Evolutionary conservation across 257 asterid genomes (phyloP).

Genomic region (Linderniella brevidens): DNA sequence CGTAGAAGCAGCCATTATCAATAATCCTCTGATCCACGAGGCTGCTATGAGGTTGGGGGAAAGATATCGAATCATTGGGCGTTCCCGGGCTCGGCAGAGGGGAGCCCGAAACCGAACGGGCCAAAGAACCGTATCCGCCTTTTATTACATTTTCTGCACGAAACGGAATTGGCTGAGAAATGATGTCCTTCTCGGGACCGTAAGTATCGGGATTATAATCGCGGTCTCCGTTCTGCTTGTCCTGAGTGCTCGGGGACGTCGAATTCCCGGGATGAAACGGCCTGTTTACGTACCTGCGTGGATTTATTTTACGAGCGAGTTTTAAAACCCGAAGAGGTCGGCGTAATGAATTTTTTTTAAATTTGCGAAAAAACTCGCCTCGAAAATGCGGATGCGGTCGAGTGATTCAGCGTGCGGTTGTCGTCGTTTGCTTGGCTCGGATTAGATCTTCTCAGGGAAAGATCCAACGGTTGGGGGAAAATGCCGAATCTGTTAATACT

Average conservation of each 20-base stretch:
- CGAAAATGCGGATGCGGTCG: constrained; percentile 88
- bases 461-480: constrained; percentile 37
- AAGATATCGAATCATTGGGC: constrained; percentile 18
- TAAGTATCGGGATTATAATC: constrained; percentile 33
- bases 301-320: background rate
- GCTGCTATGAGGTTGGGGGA: too few species aligned
- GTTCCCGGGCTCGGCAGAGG: constrained; percentile 20
- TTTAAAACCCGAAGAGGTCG: background rate
- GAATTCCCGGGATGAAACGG: background rate
- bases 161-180: constrained; percentile 40
- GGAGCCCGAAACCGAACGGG: constrained; percentile 19
- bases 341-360: background rate
- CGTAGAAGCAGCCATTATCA: constrained; percentile 21
- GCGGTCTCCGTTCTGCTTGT: background rate
- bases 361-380: constrained; percentile 33
- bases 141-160: constrained; percentile 30
- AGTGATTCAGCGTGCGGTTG: constrained; percentile 41
- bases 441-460: constrained; percentile 63
- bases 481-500: constrained; percentile 37
- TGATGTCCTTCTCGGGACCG: constrained; percentile 14
- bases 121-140: constrained; percentile 21
- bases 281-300: background rate
- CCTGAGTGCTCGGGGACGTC: background rate
- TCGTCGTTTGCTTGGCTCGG: constrained; percentile 57
- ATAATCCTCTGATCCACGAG: constrained; percentile 19